These are phyloP conservation scores for Colletotrichum neosansevieriae DNA, from an alignment of 2,329 filamentous ascomycete genomes.

Conservation along the genomic window DNA sequence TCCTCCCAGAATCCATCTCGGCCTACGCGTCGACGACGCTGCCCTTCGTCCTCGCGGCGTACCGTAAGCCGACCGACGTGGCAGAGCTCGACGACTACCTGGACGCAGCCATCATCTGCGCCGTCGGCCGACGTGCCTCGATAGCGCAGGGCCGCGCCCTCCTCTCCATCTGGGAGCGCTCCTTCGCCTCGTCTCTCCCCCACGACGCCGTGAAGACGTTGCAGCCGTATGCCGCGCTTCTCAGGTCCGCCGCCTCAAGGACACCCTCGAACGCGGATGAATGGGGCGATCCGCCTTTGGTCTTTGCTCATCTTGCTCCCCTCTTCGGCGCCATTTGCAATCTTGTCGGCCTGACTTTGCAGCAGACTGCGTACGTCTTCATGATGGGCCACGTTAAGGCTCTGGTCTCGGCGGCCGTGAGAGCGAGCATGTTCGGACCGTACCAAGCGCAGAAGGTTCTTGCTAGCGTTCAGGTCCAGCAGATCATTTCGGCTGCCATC, in stretches of 20 bases:
- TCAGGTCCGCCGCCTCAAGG: slow-evolving; percentile 45
- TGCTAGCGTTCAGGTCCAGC: slow-evolving; percentile 69
- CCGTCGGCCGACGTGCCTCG: slow-evolving; percentile 82
- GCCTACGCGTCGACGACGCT: slow-evolving; percentile 79
- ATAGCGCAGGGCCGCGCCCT: slow-evolving; percentile 82
- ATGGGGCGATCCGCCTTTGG: slow-evolving; percentile 25
- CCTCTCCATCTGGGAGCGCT: slow-evolving; percentile 81
- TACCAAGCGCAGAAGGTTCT: slow-evolving; percentile 83
- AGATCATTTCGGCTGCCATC: slow-evolving; percentile 68
- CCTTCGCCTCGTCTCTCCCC: slow-evolving; percentile 62
- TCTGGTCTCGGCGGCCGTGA: slow-evolving; percentile 79
- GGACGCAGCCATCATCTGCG: slow-evolving; percentile 81
- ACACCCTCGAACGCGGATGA: slow-evolving; percentile 40
- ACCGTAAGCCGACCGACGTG: slow-evolving; percentile 66
- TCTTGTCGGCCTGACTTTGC: slow-evolving; percentile 69
- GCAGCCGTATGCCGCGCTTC: slow-evolving; percentile 51
- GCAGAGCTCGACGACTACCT: slow-evolving; percentile 77
- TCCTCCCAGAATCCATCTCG: slow-evolving; percentile 77
- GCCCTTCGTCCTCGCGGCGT: slow-evolving; percentile 79
- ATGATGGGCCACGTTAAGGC: slow-evolving; percentile 82
- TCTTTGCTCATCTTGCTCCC: slow-evolving; percentile 71
- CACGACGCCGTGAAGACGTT: slow-evolving; percentile 44
- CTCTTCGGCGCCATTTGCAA: slow-evolving; percentile 76
- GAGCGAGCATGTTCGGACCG: slow-evolving; percentile 82
- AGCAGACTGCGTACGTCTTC: slow-evolving; percentile 80